Percentiles rank a stretch among this genome's conserved stretches.
Evolutionary conservation across 345 rosid genomes (phyloP).

Genomic region (Turritis glabra): DNA sequence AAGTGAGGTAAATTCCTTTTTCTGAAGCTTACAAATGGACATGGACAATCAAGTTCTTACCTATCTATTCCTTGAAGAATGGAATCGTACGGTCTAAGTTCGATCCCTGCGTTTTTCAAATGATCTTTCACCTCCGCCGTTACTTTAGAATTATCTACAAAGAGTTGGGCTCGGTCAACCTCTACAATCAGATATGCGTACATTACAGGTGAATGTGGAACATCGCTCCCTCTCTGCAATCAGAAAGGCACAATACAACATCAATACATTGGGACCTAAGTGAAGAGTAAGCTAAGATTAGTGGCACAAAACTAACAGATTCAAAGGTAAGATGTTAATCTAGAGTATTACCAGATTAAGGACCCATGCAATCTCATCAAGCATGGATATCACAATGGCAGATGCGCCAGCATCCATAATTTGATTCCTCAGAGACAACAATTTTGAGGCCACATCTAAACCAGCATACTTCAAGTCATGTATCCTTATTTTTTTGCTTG

Average conservation of each 20-base stretch:
- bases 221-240: slow-evolving; percentile 91
- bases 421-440: slow-evolving; percentile 66
- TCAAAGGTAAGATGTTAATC: background rate
- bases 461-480: slow-evolving; percentile 93
- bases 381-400: slow-evolving; percentile 86
- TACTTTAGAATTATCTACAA: slow-evolving; percentile 70
- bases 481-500: slow-evolving; percentile 68
- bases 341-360: slow-evolving; percentile 73
- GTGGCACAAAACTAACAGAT: background rate
- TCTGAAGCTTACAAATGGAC: background rate
- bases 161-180: slow-evolving; percentile 64
- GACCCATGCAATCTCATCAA: slow-evolving; percentile 96
- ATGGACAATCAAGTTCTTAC: slow-evolving; percentile 36
- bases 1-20: background rate
- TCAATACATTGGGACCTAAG: slow-evolving; percentile 19
- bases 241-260: slow-evolving; percentile 26
- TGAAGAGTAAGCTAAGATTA: background rate
- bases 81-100: slow-evolving; percentile 68
- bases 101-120: slow-evolving; percentile 66
- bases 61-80: slow-evolving; percentile 79
- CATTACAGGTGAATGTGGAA: slow-evolving; percentile 96
- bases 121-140: slow-evolving; percentile 72
- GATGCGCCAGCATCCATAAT: slow-evolving; percentile 71
- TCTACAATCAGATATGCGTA: slow-evolving; percentile 85
- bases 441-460: slow-evolving; percentile 68